Evolutionary conservation across 371 early-diverging fungal species (phyloP), one percentile per base, ranked within the genome.

Genomic region (Saksenaea oblongispora): DNA sequence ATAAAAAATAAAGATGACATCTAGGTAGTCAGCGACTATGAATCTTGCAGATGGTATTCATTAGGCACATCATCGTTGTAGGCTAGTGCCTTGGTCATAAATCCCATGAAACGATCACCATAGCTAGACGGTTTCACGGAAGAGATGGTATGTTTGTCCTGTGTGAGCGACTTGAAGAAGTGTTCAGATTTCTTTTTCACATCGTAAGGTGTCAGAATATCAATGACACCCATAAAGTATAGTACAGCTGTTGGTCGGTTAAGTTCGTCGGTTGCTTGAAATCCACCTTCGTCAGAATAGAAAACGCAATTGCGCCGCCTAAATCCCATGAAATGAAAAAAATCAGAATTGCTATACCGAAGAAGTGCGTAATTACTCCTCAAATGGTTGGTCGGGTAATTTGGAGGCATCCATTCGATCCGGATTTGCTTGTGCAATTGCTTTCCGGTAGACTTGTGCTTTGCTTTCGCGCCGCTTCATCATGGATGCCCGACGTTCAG

Each of bases 161-260:
- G 84, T 8, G 85, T 85, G 44, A 97, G 56, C 10, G 90, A 82
- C 80, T 97, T 98, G 84, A 88, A 94, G 22, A 90, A 79, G 63
- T 93, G 93, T 71, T 98, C 99, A 26, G 91, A 65, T 71, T 91
- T 89, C 82, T 98, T 98, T 64, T 83, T 80, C 47, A 86, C 70
- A 70, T 93, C 91, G 80, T 97, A 98, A 2, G 94, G 91, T n/a
- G 99, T 98, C 55, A 98, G 83, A 47, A 98, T 97, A 72, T 98
- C 99, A 61, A 98, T 98, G 66, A 98, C 90, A 24, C 98, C 98
- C 61, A 98, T 74, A 66, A 91, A 97, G 77, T 98, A 98, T 5
- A 97, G 82, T 53, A 88, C 81, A 54, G 86, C 75, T 5, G 84
- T 72, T 13, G 88, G 83, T 37, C 78, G 70, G 67, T 95, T 87